These are phyloP conservation scores for Glebionis coronaria DNA, from an alignment of 129 eudicot species.

Conservation along the genomic window DNA sequence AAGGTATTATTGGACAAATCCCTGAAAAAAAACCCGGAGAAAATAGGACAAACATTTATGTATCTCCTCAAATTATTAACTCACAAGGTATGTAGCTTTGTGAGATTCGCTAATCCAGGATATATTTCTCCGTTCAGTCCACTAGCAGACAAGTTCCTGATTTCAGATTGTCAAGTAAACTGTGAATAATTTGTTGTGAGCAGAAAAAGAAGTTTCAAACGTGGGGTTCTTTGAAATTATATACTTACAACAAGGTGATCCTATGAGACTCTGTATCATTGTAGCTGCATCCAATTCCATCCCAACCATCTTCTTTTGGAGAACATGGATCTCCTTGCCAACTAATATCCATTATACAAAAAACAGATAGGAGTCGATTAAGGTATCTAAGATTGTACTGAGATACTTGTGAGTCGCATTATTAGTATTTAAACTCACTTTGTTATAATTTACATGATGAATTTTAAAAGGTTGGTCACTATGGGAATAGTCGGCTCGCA, in stretches of 20 bases:
- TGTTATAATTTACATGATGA: background rate
- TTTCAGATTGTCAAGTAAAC: background rate
- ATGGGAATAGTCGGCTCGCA: too few relatives aligned
- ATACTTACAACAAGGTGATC: conserved; percentile 33
- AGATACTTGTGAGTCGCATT: background rate
- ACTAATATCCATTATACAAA: conserved; percentile 21
- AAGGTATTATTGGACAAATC: conserved; percentile 48
- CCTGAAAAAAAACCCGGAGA: conserved; percentile 29
- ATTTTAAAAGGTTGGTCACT: too few relatives aligned
- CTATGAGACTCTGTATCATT: conserved; percentile 6
- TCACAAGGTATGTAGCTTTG: conserved; percentile 40
- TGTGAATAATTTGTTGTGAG: background rate
- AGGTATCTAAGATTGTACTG: background rate
- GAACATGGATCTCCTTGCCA: conserved; percentile 63
- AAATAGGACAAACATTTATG: background rate
- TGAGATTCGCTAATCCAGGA: conserved; percentile 41
- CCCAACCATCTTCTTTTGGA: conserved; percentile 34
- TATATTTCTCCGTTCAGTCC: conserved; percentile 36
- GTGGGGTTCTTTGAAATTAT: background rate
- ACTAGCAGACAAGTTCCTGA: conserved; percentile 44
- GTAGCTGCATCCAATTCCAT: conserved; percentile 37
- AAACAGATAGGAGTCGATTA: background rate
- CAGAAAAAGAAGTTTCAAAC: background rate
- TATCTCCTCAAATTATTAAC: conserved; percentile 10
- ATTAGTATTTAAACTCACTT: background rate